Base-by-base conservation (phyloP, 192 early-diverging fungal species). In the Linnemannia exigua region DNA sequence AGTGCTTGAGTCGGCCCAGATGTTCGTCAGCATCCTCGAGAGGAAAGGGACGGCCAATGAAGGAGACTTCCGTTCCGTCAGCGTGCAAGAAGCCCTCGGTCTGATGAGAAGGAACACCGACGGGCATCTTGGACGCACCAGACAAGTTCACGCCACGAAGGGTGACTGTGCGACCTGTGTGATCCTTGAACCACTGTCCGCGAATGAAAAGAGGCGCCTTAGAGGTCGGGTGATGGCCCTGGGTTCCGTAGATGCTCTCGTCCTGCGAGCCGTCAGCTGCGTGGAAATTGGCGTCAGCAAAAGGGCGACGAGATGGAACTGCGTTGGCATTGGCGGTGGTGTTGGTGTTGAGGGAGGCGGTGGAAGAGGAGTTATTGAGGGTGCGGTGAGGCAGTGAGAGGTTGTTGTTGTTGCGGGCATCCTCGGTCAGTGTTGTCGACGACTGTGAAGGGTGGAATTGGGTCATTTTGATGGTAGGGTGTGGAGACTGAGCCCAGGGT, bases 21-120 rank as follows among this genome's bases (percentile, higher is more conserved):
- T 96, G 94, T 54, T 92, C 93, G 76, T 96, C 93, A 9, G 94
- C 94, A 52, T 95, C 92, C 8, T 90, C 86, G 1, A 96, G 80
- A 2, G 93, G 88, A 74, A 96, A 94, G 15, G 96, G 96, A 15
- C 95, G 52, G 2, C 95, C 95, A 35, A 96, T 81, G 79, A 96
- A 96, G 33, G 88, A 93, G 28, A 96, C 92, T 38, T 92, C 37
- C 0, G 86, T 74, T 28, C 89, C 91, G 38, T 90, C 91, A 75
- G 88, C 91, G 77, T 95, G 88, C 74, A 89, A 88, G 79, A 89
- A 93, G 1, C 88, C 87, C 37, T 91, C 76, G 5, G 48, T 61
- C 20, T 77, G 79, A 74, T 93, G 89, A 14, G 89, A 89, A 2
- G 91, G 84, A 36, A 88, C 50, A 1, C 84, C 87, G 19, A 88